Conservation (phyloP, 768 basidiomycete genomes). For the Leucogyrophana mollusca region DNA sequence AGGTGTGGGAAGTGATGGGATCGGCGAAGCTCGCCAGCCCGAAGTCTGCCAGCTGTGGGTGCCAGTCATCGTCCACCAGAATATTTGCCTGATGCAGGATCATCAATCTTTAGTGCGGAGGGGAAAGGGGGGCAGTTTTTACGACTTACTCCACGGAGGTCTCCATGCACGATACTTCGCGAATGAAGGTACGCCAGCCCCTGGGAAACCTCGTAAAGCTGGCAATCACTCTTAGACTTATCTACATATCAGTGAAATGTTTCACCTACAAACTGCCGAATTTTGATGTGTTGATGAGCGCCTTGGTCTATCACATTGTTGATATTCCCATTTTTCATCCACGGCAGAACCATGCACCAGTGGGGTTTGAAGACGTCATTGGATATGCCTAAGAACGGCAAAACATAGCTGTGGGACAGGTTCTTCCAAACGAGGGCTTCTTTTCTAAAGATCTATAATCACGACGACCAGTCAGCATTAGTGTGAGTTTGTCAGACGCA, state of each 20-base stretch:
- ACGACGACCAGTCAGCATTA: too few species aligned
- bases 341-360: conserved; percentile 21
- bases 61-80: conserved; percentile 28
- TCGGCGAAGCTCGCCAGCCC: conserved; percentile 31
- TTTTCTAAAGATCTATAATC: conserved; percentile 10
- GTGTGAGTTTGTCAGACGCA: too few species aligned
- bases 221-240: neutral
- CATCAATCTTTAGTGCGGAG: neutral
- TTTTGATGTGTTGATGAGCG: too few species aligned
- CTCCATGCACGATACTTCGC: conserved; percentile 39
- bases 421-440: conserved; percentile 17
- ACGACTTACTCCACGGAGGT: conserved; percentile 38
- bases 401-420: conserved; percentile 8
- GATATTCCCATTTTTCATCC: conserved; percentile 13
- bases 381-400: conserved; percentile 14
- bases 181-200: conserved; percentile 42
- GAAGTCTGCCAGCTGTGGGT: conserved; percentile 34
- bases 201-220: conserved; percentile 26
- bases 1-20: conserved; percentile 19
- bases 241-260: too few species aligned
- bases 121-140: too few species aligned
- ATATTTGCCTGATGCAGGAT: conserved; percentile 28
- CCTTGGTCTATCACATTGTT: too few species aligned
- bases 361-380: conserved; percentile 5
- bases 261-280: too few species aligned